Conservation (phyloP, 2,329 filamentous ascomycete genomes). For the Phialophora macrospora region DNA sequence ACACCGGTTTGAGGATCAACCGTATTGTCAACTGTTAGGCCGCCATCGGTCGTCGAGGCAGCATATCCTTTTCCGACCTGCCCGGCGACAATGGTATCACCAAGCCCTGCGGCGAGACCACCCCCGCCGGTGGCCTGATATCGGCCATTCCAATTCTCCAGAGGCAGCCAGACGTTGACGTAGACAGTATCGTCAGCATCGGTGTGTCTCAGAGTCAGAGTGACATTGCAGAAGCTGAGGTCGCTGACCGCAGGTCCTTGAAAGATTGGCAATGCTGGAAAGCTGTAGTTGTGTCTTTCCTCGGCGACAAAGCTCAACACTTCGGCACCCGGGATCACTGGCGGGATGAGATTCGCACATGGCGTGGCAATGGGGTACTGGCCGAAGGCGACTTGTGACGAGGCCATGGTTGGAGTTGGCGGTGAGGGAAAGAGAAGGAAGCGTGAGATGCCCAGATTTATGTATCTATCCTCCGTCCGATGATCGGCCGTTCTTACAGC, state of each 20-base stretch:
- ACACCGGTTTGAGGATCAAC: constrained; percentile 22
- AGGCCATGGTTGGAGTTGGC: constrained; percentile 1
- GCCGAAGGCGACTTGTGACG: neutral
- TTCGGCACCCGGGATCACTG: constrained; percentile 18
- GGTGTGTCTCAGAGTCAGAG: constrained; percentile 49
- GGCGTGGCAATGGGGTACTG: constrained; percentile 9
- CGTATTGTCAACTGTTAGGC: constrained; percentile 24
- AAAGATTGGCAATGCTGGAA: constrained; percentile 11
- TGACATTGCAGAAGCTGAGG: constrained; percentile 37
- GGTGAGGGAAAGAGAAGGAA: constrained; percentile 1
- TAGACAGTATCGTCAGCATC: constrained; percentile 46
- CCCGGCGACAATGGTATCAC: constrained; percentile 25
- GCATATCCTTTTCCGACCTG: constrained; percentile 32
- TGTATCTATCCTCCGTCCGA: neutral
- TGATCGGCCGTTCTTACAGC: neutral
- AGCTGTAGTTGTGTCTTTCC: constrained; percentile 20
- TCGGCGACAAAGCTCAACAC: constrained; percentile 13
- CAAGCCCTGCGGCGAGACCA: constrained; percentile 36
- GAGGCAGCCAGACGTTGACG: constrained; percentile 41
- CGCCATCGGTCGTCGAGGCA: constrained; percentile 36
- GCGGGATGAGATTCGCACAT: constrained; percentile 19
- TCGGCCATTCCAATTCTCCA: constrained; percentile 47
- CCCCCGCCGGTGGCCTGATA: constrained; percentile 50
- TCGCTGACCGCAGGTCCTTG: constrained; percentile 3
- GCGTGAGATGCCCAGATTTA: neutral